phyloP scores from a whole-genome alignment of 345 rosid genomes.

The Turritis glabra region DNA sequence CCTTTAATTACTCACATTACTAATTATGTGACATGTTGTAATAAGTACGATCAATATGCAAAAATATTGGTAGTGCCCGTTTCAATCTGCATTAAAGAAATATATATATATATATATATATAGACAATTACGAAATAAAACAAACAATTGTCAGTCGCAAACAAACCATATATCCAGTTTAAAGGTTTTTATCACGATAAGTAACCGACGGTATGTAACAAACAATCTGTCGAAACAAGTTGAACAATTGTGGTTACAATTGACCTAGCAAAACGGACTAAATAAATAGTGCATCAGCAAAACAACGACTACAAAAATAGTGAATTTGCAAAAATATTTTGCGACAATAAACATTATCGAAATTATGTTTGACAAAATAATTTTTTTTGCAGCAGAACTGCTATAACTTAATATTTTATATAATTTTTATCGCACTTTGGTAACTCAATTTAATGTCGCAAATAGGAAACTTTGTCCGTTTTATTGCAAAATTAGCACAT shows the following conservation, averaged over 20 bases:
- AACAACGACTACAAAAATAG: background rate
- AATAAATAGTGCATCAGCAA: background rate
- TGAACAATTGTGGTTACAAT: background rate
- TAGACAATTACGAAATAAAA: background rate
- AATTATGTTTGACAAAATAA: too few species aligned
- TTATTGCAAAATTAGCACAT: too few species aligned
- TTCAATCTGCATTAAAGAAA: background rate
- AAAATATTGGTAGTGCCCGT: background rate
- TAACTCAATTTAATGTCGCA: background rate
- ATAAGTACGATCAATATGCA: background rate
- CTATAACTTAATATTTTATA: background rate
- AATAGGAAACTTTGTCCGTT: too few species aligned
- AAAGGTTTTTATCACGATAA: background rate
- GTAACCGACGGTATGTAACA: background rate
- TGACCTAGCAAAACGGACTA: background rate
- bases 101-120: background rate
- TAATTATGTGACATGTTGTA: constrained; percentile 1
- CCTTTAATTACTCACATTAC: background rate
- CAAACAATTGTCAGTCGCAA: background rate
- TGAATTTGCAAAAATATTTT: background rate
- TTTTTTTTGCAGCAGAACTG: background rate
- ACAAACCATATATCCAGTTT: background rate
- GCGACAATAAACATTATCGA: too few species aligned
- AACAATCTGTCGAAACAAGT: background rate
- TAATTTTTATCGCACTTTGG: background rate